A percentile compares a stretch with the other conserved stretches of the same genome.
phyloP scores from a whole-genome alignment of 305 asterid species.

The Withania somnifera region DNA sequence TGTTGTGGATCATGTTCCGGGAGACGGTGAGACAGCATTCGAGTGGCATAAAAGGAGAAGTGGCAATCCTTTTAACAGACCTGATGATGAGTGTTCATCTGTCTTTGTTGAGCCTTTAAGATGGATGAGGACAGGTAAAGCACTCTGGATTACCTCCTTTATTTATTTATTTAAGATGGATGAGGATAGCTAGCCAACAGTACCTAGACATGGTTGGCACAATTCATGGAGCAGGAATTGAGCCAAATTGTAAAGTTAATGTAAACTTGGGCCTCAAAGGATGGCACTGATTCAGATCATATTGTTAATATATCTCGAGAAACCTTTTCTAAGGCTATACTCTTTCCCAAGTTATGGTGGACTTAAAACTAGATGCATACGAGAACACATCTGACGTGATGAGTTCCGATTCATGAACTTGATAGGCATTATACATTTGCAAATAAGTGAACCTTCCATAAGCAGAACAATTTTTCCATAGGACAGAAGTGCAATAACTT shows the following conservation, averaged over 20 bases:
- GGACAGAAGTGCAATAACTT: background rate
- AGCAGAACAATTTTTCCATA: background rate
- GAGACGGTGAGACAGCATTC: slow-evolving; percentile 85
- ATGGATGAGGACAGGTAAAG: slow-evolving; percentile 83
- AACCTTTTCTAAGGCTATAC: background rate
- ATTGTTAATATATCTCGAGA: background rate
- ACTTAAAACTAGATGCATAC: background rate
- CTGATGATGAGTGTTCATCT: slow-evolving; percentile 67
- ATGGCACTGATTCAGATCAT: background rate
- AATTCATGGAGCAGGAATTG: background rate
- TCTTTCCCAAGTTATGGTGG: background rate
- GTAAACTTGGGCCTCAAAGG: background rate
- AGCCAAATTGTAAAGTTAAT: background rate
- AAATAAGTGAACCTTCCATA: background rate
- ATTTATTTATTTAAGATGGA: no score
- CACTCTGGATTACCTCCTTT: background rate
- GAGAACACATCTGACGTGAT: background rate
- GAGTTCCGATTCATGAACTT: background rate
- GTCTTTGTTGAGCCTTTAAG: slow-evolving; percentile 90
- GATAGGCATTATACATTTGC: background rate
- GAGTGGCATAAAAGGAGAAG: slow-evolving; percentile 88
- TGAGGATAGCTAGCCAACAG: background rate
- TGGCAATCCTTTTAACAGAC: slow-evolving; percentile 48
- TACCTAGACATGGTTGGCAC: background rate
- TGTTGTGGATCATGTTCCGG: slow-evolving; percentile 80